A percentile compares a stretch with the other conserved stretches of the same genome.
phyloP scores from a whole-genome alignment of 768 basidiomycete genomes.

The Dacryopinax spathularia region DNA sequence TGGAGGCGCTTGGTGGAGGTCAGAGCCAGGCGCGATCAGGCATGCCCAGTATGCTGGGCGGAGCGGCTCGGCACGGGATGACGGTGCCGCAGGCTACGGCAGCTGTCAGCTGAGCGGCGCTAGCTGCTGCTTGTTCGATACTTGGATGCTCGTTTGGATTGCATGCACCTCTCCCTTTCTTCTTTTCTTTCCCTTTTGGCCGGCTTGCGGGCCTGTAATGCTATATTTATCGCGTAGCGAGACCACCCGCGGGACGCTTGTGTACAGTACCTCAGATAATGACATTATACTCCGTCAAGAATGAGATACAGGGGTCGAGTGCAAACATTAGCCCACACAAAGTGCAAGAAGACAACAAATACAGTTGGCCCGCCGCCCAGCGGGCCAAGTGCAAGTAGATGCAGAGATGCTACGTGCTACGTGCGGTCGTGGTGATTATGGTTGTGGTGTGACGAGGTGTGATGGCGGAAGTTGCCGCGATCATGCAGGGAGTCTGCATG shows the following conservation, averaged over 20 bases:
- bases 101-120: not conserved
- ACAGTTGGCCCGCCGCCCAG: not conserved
- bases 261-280: not conserved
- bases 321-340: constrained; percentile 2
- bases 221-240: not conserved
- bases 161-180: too few relatives aligned
- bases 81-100: not conserved
- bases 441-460: not conserved
- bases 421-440: constrained; percentile 1
- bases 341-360: constrained; percentile 4
- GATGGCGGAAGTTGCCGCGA: constrained; percentile 4
- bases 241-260: not conserved
- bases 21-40: not conserved
- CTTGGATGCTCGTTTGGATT: too few relatives aligned
- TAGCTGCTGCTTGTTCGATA: too few relatives aligned
- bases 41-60: not conserved
- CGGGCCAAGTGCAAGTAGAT: not conserved
- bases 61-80: not conserved
- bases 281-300: not conserved
- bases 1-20: not conserved
- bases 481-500: not conserved
- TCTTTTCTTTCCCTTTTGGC: not conserved
- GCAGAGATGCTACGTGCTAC: constrained; percentile 1
- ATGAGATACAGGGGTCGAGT: not conserved
- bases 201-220: not conserved